Percentiles rank a stretch among this genome's conserved stretches.
Conservation (phyloP, 257 asterid genomes). For the Penstemon newberryi region DNA sequence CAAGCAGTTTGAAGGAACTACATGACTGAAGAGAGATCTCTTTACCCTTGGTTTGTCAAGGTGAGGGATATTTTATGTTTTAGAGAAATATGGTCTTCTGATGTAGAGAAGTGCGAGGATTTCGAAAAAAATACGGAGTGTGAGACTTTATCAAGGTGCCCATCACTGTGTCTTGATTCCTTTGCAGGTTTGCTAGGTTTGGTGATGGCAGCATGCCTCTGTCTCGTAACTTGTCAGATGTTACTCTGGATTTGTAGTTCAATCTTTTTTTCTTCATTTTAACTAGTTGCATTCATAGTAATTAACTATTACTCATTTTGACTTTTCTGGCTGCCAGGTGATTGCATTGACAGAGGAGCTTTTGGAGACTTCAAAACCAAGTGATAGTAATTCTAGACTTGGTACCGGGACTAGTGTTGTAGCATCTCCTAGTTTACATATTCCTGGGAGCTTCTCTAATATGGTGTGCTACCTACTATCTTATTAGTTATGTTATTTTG, state of each 20-base stretch:
- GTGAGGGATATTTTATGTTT: constrained; percentile 61
- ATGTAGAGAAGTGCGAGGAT: constrained; percentile 51
- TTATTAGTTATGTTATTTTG: constrained; percentile 12
- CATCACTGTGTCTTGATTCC: constrained; percentile 89
- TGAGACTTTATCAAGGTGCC: constrained; percentile 61
- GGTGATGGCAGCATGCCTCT: constrained; percentile 82
- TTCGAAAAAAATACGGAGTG: constrained; percentile 41
- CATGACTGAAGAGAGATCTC: constrained; percentile 56
- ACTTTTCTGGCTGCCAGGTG: constrained; percentile 60
- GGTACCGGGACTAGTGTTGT: constrained; percentile 47
- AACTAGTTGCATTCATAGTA: constrained; percentile 25
- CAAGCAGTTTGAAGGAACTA: constrained; percentile 63
- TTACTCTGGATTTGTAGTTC: constrained; percentile 80
- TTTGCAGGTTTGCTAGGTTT: constrained; percentile 87
- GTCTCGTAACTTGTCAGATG: constrained; percentile 72
- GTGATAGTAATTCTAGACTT: constrained; percentile 51
- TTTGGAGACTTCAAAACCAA: constrained; percentile 75
- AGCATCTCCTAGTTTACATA: constrained; percentile 48
- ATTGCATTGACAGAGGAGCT: constrained; percentile 94
- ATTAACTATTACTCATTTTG: constrained; percentile 22
- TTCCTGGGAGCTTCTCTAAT: constrained; percentile 46
- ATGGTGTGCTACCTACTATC: constrained; percentile 38
- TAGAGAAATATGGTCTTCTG: constrained; percentile 39
- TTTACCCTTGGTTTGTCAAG: constrained; percentile 56
- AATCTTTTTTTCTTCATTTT: constrained; percentile 31